Evolutionary conservation across 2,329 filamentous ascomycete species (phyloP).

Genomic region (Fusarium algeriense): DNA sequence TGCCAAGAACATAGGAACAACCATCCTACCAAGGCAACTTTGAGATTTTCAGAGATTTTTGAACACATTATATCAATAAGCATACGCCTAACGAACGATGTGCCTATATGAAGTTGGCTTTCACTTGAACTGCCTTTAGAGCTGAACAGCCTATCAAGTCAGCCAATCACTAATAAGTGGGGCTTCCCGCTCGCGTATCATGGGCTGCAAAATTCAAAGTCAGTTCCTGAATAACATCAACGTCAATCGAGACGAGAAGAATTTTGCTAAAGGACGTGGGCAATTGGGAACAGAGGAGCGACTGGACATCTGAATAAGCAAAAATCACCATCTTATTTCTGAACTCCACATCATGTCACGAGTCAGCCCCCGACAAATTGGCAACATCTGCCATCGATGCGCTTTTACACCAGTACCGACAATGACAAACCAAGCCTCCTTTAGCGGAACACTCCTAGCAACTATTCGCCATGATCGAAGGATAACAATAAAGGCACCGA

Average conservation of each 20-base stretch:
- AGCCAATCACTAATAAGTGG: conserved; percentile 13
- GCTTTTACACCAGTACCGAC: conserved; percentile 50
- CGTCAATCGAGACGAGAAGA: conserved; percentile 11
- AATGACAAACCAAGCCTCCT: conserved; percentile 42
- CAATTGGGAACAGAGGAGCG: background rate
- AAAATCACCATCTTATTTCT: background rate
- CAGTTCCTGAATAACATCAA: conserved; percentile 24
- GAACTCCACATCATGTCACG: conserved; percentile 54
- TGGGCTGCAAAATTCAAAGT: conserved; percentile 25
- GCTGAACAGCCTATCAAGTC: conserved; percentile 13
- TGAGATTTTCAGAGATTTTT: background rate
- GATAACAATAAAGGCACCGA: conserved; percentile 15
- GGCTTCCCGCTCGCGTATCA: conserved; percentile 27
- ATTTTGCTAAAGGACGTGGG: conserved; percentile 2
- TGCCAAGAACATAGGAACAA: background rate
- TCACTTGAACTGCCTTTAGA: background rate
- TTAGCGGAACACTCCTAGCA: conserved; percentile 42
- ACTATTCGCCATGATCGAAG: conserved; percentile 27
- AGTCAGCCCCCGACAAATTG: conserved; percentile 49
- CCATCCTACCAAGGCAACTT: background rate
- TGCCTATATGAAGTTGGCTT: background rate
- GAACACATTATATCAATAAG: too few species aligned
- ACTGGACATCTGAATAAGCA: background rate
- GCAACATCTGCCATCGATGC: conserved; percentile 61
- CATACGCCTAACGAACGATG: background rate